Evolutionary conservation across 73 alveolate species (phyloP).

Genomic region (Uronychia binucleata): DNA sequence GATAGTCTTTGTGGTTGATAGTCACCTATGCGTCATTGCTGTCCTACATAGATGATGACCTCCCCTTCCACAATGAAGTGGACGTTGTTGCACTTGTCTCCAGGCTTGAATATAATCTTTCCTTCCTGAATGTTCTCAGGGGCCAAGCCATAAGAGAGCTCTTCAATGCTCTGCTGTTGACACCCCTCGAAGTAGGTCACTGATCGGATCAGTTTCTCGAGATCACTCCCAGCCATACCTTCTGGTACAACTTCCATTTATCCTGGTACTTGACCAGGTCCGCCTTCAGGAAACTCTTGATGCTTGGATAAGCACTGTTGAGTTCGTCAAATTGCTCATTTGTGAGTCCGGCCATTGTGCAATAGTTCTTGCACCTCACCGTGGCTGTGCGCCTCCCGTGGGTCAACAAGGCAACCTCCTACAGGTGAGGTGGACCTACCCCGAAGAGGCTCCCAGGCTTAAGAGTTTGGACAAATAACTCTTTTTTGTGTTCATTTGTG

Average conservation of each 20-base stretch:
- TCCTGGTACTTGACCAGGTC: slow-evolving; percentile 30
- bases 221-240: not conserved
- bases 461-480: not conserved
- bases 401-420: slow-evolving; percentile 12
- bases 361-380: slow-evolving; percentile 63
- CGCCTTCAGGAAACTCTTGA: slow-evolving; percentile 3
- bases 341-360: slow-evolving; percentile 64
- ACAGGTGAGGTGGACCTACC: no score
- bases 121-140: not conserved
- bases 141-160: not conserved
- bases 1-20: not conserved
- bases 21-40: not conserved
- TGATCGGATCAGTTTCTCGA: not conserved
- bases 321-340: slow-evolving; percentile 12
- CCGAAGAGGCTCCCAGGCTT: slow-evolving; percentile 15
- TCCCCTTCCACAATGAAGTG: not conserved
- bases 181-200: slow-evolving; percentile 1
- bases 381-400: slow-evolving; percentile 77
- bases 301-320: slow-evolving; percentile 35
- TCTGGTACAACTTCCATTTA: slow-evolving; percentile 13
- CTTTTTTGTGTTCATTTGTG: slow-evolving; percentile 21
- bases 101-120: not conserved
- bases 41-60: not conserved
- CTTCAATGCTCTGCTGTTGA: not conserved
- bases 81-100: not conserved